Conservation (phyloP, 1,284 basidiomycete species). For the Macrocystidia cucumis region DNA sequence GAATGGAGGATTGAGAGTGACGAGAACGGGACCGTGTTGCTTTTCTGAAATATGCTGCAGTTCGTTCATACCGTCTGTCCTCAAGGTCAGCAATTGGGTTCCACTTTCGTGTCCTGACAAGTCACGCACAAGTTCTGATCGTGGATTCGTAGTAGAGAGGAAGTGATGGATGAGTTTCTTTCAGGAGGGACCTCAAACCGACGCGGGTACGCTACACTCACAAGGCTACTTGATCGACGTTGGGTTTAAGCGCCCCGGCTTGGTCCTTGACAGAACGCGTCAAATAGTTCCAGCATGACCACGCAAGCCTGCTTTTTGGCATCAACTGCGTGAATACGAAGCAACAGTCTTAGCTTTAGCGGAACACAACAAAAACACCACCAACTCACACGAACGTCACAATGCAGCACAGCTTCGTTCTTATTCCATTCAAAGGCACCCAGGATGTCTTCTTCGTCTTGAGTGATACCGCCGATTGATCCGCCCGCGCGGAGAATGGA, state of each 20-base stretch:
- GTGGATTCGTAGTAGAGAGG: constrained; percentile 6
- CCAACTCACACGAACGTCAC: constrained; percentile 41
- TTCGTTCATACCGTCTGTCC: constrained; percentile 70
- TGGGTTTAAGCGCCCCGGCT: constrained; percentile 31
- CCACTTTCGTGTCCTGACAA: constrained; percentile 34
- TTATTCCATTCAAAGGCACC: constrained; percentile 59
- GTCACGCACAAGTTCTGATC: constrained; percentile 4
- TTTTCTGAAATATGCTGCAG: constrained; percentile 61
- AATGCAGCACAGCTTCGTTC: constrained; percentile 69
- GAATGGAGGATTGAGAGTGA: constrained; percentile 73
- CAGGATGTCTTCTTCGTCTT: constrained; percentile 52
- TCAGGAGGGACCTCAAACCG: too few relatives aligned
- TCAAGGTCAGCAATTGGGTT: constrained; percentile 6
- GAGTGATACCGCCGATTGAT: constrained; percentile 26
- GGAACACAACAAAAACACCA: neutral
- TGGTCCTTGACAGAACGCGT: constrained; percentile 37
- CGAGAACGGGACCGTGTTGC: constrained; percentile 62
- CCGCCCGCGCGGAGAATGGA: constrained; percentile 49
- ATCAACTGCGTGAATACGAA: constrained; percentile 41
- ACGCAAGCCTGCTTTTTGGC: constrained; percentile 51
- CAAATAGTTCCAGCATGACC: constrained; percentile 76
- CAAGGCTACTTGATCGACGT: constrained; percentile 59
- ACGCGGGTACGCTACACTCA: too few relatives aligned
- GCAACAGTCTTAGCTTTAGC: neutral
- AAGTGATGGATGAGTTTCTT: too few relatives aligned